Evolutionary conservation across 306 rosid genomes (phyloP).

Genomic region (Leucaena leucocephala): DNA sequence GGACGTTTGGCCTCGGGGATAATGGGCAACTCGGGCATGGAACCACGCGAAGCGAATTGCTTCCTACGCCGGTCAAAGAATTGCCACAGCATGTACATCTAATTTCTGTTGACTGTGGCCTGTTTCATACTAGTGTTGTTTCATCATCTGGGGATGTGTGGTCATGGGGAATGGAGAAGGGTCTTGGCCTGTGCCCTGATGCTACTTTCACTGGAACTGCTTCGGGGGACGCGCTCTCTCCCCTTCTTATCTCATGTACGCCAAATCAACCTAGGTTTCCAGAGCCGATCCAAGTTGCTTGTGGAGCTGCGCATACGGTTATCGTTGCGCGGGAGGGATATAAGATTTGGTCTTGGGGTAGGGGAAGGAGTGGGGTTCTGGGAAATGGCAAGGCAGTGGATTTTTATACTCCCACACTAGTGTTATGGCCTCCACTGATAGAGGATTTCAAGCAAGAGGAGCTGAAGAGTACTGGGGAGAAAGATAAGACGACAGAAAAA

Average conservation of each 20-base stretch:
- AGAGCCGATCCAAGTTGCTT: conserved; percentile 67
- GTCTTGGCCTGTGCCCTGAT: conserved; percentile 91
- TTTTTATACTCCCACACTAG: conserved; percentile 58
- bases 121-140: conserved; percentile 85
- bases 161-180: conserved; percentile 99
- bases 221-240: conserved; percentile 79
- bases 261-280: conserved; percentile 53
- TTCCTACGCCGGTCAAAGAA: conserved; percentile 66
- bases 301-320: conserved; percentile 95
- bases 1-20: conserved; percentile 91
- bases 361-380: conserved; percentile 88
- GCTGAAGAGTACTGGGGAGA: conserved; percentile 37
- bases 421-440: conserved; percentile 63
- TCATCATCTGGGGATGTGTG: conserved; percentile 84
- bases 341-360: conserved; percentile 91
- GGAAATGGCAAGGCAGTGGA: conserved; percentile 72
- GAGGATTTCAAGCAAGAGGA: conserved; percentile 65
- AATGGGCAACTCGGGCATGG: conserved; percentile 97
- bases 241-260: conserved; percentile 48
- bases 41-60: conserved; percentile 55
- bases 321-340: conserved; percentile 65
- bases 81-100: conserved; percentile 59
- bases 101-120: conserved; percentile 72
- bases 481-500: conserved; percentile 44
- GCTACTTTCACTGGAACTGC: conserved; percentile 60